Percentiles rank a stretch among this genome's conserved stretches.
Conservation (phyloP, 345 rosid species). For the Acer saccharum region DNA sequence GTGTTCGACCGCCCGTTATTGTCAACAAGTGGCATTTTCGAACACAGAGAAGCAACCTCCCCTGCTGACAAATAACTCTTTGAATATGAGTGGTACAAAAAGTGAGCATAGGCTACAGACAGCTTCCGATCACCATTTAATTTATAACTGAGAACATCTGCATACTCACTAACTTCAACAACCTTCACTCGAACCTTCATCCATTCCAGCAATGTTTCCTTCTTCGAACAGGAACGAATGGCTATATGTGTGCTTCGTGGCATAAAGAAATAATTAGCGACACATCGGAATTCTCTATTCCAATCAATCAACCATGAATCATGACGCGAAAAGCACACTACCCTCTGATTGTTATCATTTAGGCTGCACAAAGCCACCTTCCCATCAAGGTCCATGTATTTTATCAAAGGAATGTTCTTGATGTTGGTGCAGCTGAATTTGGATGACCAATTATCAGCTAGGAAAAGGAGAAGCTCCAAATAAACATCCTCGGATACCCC, state of each 20-base stretch:
- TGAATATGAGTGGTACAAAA: constrained; percentile 47
- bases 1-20: constrained; percentile 39
- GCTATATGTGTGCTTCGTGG: constrained; percentile 46
- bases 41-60: constrained; percentile 33
- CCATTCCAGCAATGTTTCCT: constrained; percentile 42
- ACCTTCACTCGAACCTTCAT: constrained; percentile 26
- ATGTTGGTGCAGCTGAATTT: constrained; percentile 36
- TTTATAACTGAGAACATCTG: constrained; percentile 18
- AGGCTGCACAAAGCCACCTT: constrained; percentile 37
- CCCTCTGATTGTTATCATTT: neutral
- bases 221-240: constrained; percentile 20
- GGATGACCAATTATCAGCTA: constrained; percentile 55
- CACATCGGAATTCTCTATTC: constrained; percentile 48
- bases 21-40: constrained; percentile 58
- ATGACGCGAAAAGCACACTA: constrained; percentile 26
- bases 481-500: constrained; percentile 55
- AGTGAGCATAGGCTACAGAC: constrained; percentile 53
- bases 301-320: constrained; percentile 59
- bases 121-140: constrained; percentile 37
- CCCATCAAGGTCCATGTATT: constrained; percentile 44
- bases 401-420: constrained; percentile 47
- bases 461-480: constrained; percentile 46
- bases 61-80: constrained; percentile 18
- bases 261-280: constrained; percentile 38
- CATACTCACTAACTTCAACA: constrained; percentile 28